Base-by-base conservation (phyloP, 768 basidiomycete species). In the Pisolithus microcarpus region DNA sequence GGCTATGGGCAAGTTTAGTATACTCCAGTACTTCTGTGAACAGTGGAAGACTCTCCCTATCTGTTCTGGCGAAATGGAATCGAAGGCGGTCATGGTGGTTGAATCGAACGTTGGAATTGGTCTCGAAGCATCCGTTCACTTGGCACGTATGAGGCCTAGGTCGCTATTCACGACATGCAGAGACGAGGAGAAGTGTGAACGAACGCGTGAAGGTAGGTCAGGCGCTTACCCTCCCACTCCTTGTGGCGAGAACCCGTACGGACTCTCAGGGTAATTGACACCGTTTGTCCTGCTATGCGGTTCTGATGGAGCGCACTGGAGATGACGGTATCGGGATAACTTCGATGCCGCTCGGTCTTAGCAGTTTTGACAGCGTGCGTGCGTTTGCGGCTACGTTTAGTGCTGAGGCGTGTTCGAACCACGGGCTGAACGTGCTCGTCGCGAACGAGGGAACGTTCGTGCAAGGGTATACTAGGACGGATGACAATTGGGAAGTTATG, bases 401-500 rank as follows among this genome's bases (percentile, higher is more conserved):
- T 7, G 36, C 38, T 11, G 64, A 65, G 36, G 58, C 55, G 52
- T 18, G 24, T n/a, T 11, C 24, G 13, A 49, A 52, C 4, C 51
- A 51, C 2, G 10, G 52, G 5, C 55, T 72, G 36, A 62, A 71
- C 31, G 49, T 63, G 3, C 52, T 74, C 19, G 54, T 71, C 18
- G 59, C 59, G 5, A 70, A 69, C 36, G 71, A 68, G 1, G 70
- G 64, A 7, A 47, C 61, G 7, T 48, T 56, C 1, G 13, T 18
- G 1, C 2, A 1, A 0, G 37, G 47, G 1, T 70, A 70, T 37
- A 30, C 53, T 16, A 50, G 55, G 16, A 73, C 73, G 0, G 38
- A 53, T 1, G 79, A 80, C 52, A 77, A 74, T 8, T 80, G 74
- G 74, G 78, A 81, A 55, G 24, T 58, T 28, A 64, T 56, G 79